Conservation (phyloP, 129 eudicot species). For the Artemisia tridentata region DNA sequence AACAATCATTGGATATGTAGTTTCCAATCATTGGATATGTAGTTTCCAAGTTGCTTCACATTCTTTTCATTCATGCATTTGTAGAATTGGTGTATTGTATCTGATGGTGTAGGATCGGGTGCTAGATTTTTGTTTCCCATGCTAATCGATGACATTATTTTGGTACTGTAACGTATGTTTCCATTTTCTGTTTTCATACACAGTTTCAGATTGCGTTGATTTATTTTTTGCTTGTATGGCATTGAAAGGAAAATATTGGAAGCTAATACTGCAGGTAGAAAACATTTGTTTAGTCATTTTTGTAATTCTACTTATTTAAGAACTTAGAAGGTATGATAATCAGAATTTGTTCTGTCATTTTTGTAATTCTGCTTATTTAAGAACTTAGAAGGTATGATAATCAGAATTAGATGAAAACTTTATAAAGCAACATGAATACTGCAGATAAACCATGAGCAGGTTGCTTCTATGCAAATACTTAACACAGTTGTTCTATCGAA, state of each 20-base stretch:
- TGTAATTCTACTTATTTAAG: no score
- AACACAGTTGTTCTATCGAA: no score
- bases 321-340: no score
- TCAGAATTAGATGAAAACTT: background rate
- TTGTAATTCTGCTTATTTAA: no score
- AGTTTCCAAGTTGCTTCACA: conserved; percentile 37
- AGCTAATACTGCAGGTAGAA: background rate
- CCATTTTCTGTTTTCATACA: background rate
- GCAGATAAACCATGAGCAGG: no score
- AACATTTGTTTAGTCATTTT: no score
- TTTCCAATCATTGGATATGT: conserved; percentile 64
- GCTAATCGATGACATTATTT: conserved; percentile 25
- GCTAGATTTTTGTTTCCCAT: background rate
- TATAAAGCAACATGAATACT: background rate
- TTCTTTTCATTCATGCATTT: conserved; percentile 57
- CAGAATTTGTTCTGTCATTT: no score
- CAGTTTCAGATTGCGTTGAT: conserved; percentile 11
- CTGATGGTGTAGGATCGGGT: conserved; percentile 43
- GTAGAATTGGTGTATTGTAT: conserved; percentile 55
- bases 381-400: no score
- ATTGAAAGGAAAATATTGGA: conserved; percentile 1
- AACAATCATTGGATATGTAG: no score
- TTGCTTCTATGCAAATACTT: no score
- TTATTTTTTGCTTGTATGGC: background rate
- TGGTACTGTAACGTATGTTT: conserved; percentile 3